Percentiles rank a stretch among this genome's conserved stretches.
phyloP scores from a whole-genome alignment of 768 basidiomycete genomes.

The Phylloporus arenicola region DNA sequence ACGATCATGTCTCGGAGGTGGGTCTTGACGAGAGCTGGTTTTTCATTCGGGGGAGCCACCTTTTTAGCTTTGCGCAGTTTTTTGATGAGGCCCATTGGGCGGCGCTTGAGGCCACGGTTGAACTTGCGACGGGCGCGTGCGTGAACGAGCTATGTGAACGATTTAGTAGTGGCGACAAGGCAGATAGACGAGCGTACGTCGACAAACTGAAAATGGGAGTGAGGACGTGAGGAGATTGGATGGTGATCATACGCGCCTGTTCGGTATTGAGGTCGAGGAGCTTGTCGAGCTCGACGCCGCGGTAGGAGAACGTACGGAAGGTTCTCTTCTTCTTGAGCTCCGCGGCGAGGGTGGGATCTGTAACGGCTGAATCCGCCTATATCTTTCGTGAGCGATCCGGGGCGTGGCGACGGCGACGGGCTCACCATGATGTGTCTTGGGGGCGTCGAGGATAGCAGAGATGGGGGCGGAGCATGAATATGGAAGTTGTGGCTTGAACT shows the following conservation, averaged over 20 bases:
- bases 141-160: conserved; percentile 76
- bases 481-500: conserved; percentile 39
- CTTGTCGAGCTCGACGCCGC: conserved; percentile 97
- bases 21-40: conserved; percentile 98
- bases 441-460: conserved; percentile 18
- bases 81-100: conserved; percentile 98
- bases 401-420: not conserved
- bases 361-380: conserved; percentile 77
- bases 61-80: conserved; percentile 99
- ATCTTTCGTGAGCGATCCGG: not conserved
- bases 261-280: conserved; percentile 95
- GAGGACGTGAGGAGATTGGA: not conserved
- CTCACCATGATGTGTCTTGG: conserved; percentile 34
- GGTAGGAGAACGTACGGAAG: conserved; percentile 98
- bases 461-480: conserved; percentile 25
- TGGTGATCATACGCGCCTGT: conserved; percentile 53
- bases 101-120: conserved; percentile 97
- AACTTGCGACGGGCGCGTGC: conserved; percentile 98
- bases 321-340: conserved; percentile 98
- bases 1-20: conserved; percentile 99
- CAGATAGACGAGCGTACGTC: conserved; percentile 50
- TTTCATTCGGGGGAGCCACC: conserved; percentile 98
- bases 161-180: conserved; percentile 1
- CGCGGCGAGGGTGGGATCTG: conserved; percentile 90
- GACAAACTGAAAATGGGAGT: conserved; percentile 51